Base-by-base conservation (phyloP, 2,329 filamentous ascomycete genomes). In the Aspergillus eucalypticola region DNA sequence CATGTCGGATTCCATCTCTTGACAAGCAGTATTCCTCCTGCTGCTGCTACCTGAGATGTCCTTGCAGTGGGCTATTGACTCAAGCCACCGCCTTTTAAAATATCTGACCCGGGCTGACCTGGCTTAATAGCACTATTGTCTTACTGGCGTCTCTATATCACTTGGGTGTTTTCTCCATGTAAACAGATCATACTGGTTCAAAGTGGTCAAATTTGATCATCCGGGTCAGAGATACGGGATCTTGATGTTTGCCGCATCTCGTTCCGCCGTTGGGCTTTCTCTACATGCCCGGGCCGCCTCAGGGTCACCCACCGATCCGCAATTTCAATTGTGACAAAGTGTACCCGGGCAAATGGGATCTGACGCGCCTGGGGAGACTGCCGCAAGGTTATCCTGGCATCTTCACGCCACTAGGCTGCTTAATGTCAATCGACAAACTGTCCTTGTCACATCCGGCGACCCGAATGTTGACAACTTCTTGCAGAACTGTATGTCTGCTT, bases 121-220 rank as follows among this genome's bases (percentile, higher is more conserved):
- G 44, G 46, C 25, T 52, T 17, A 25, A 38, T 51, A 57, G 55
- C 23, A 57, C 48, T 51, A 42, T 13, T 51, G 23, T 42, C 21
- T 15, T 21, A 29, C 52, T 25, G 29, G 10, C 27, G 15, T 56
- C 11, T n/a, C 29, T 11, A 50, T 35, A 35, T 35, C 15, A 23
- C 13, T 21, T 35, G 32, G 17, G 11, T 17, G 7, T 32, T 23
- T 21, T 27, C 27, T 29, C 6, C 21, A 25, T 35, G 46, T 41
- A 19, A 29, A 42, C 32, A n/a, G 46, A 52, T 32, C 23, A 23
- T 23, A 46, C 32, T 32, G 53, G 53, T 15, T 35, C 39, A 25
- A n/a, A 35, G 7, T 17, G 29, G n/a, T n/a, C 46, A 29, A 50
- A 5, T 17, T 32, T 8, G 46, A 27, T 29, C 15, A 17, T 17